Evolutionary conservation across 2,329 filamentous ascomycete species (phyloP).

Genomic region (Trichoderma harzianum): DNA sequence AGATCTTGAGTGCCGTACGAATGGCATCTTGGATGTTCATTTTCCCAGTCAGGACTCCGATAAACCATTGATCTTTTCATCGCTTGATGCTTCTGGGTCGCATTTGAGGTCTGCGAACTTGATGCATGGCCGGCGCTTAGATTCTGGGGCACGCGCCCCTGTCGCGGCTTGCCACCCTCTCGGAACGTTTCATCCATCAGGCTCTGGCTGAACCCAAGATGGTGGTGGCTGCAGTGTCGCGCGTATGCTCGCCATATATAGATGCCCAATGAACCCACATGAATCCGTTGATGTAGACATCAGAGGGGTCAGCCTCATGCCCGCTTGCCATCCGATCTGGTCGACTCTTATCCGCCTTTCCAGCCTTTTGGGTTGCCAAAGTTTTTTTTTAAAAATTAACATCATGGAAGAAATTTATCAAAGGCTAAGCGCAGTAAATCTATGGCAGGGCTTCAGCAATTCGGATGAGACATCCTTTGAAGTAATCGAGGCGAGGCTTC

Average conservation of each 20-base stretch:
- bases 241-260: neutral
- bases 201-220: neutral
- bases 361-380: neutral
- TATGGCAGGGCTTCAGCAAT: slow-evolving; percentile 21
- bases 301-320: too few relatives aligned
- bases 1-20: neutral
- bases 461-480: slow-evolving; percentile 24
- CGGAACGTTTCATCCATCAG: neutral
- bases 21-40: neutral
- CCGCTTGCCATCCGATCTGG: too few relatives aligned
- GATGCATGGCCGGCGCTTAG: slow-evolving; percentile 14
- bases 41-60: neutral
- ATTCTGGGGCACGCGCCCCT: neutral
- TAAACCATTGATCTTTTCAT: neutral
- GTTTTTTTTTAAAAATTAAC: neutral
- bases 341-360: neutral
- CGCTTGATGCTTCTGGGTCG: neutral
- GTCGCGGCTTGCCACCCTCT: slow-evolving; percentile 6
- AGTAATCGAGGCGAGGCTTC: slow-evolving; percentile 31
- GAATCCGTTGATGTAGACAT: neutral
- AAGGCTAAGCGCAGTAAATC: slow-evolving; percentile 28
- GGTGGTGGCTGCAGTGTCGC: neutral
- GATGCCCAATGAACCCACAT: neutral
- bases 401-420: slow-evolving; percentile 34
- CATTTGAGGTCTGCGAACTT: neutral